Evolutionary conservation across 345 rosid genomes (phyloP).

Genomic region (Anacardium occidentale): DNA sequence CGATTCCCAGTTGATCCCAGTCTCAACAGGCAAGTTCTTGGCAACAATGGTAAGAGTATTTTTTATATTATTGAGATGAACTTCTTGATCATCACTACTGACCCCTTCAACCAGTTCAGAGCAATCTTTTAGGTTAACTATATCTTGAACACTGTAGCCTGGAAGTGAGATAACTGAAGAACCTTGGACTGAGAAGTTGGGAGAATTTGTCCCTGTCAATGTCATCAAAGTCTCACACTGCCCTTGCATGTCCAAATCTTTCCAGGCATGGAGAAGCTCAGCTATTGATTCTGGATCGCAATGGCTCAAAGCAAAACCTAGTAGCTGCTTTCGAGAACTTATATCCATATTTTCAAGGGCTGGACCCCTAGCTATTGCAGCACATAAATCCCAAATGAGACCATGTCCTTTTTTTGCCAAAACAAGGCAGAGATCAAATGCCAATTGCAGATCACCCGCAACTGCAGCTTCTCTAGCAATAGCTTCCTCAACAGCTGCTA

Average conservation of each 20-base stretch:
- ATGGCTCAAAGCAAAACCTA: slow-evolving; percentile 92
- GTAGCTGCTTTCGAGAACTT: slow-evolving; percentile 68
- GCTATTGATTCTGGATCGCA: slow-evolving; percentile 91
- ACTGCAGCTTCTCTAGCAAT: slow-evolving; percentile 99
- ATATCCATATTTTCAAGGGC: slow-evolving; percentile 85
- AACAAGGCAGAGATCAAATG: slow-evolving; percentile 86
- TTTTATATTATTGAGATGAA: slow-evolving; percentile 42
- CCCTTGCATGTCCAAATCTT: slow-evolving; percentile 88
- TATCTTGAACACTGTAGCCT: slow-evolving; percentile 41
- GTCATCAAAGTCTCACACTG: slow-evolving; percentile 68
- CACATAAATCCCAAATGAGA: slow-evolving; percentile 92
- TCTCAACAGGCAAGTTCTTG: slow-evolving; percentile 54
- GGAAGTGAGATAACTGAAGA: slow-evolving; percentile 28
- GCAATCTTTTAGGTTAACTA: slow-evolving; percentile 45
- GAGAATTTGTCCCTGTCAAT: slow-evolving; percentile 51
- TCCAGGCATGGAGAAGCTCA: slow-evolving; percentile 96
- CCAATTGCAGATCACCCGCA: slow-evolving; percentile 94
- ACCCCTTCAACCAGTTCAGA: slow-evolving; percentile 46
- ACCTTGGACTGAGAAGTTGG: slow-evolving; percentile 42
- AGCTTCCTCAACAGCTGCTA: slow-evolving; percentile 86
- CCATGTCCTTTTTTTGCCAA: slow-evolving; percentile 91
- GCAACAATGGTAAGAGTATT: slow-evolving; percentile 57
- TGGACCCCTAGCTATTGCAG: slow-evolving; percentile 98
- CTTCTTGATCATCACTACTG: slow-evolving; percentile 42
- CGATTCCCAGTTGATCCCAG: slow-evolving; percentile 53